Percentiles rank a stretch among this genome's conserved stretches.
phyloP scores from a whole-genome alignment of 805 yeast genomes.

The Ogataea parapolymorpha region DNA sequence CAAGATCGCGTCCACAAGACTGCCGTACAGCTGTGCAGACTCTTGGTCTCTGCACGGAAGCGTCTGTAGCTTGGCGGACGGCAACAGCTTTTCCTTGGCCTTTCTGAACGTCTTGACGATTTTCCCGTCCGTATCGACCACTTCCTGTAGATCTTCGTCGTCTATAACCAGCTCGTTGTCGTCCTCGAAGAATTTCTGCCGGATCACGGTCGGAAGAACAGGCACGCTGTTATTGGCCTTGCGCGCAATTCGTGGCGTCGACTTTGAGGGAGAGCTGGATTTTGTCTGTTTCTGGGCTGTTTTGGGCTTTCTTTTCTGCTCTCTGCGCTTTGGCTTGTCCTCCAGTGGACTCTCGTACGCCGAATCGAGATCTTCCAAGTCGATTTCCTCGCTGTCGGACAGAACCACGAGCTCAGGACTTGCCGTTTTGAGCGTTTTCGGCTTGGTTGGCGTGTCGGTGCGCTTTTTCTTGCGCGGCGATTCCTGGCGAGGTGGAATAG shows the following conservation, averaged over 20 bases:
- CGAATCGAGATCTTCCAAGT: conserved; percentile 2
- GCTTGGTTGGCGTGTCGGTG: neutral
- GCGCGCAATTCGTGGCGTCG: conserved; percentile 5
- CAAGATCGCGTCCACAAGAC: conserved; percentile 67
- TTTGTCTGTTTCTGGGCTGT: neutral
- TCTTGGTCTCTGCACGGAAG: conserved; percentile 88
- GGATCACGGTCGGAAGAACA: conserved; percentile 14
- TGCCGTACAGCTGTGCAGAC: conserved; percentile 63
- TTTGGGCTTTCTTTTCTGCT: conserved; percentile 1
- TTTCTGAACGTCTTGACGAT: conserved; percentile 30
- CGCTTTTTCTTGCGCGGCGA: conserved; percentile 5
- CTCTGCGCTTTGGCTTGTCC: neutral
- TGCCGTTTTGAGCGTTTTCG: conserved; percentile 5
- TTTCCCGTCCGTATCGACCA: conserved; percentile 11
- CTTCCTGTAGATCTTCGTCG: conserved; percentile 15
- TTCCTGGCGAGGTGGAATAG: conserved; percentile 27
- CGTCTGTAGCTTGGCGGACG: conserved; percentile 40
- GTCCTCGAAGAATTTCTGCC: conserved; percentile 17
- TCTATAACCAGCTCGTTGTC: conserved; percentile 20
- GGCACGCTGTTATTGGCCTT: conserved; percentile 4
- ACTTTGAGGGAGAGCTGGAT: conserved; percentile 2
- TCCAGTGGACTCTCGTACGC: conserved; percentile 1
- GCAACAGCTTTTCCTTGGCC: conserved; percentile 39
- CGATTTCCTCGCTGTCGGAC: conserved; percentile 1
- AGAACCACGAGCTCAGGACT: neutral